These are phyloP conservation scores for Priceomyces fermenticarens DNA, from an alignment of 805 yeast species.

Conservation along the genomic window DNA sequence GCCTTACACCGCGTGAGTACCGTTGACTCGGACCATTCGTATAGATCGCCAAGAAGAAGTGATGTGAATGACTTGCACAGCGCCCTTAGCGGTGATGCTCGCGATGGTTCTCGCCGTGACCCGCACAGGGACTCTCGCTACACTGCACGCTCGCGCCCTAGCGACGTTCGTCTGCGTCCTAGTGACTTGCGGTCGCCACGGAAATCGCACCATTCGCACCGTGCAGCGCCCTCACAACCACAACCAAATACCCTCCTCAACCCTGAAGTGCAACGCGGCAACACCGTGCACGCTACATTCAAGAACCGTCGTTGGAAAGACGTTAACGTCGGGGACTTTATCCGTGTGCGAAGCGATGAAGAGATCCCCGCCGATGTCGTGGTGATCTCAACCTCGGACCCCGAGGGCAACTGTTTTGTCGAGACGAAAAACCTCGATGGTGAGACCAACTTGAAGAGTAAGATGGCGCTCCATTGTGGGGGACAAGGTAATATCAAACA, in stretches of 20 bases:
- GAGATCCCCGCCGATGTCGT: constrained; percentile 78
- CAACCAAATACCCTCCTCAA: constrained; percentile 20
- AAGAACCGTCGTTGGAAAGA: constrained; percentile 63
- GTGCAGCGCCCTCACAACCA: constrained; percentile 9
- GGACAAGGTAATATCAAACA: constrained; percentile 43
- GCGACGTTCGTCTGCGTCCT: neutral
- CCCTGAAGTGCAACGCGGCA: constrained; percentile 10
- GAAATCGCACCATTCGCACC: constrained; percentile 9
- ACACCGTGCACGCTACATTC: constrained; percentile 22
- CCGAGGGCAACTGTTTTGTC: constrained; percentile 68
- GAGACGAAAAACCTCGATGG: constrained; percentile 85
- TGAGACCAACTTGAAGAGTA: constrained; percentile 70
- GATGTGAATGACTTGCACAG: neutral
- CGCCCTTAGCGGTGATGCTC: too few relatives aligned
- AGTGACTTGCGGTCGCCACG: neutral
- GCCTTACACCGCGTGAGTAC: constrained; percentile 38
- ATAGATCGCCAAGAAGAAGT: constrained; percentile 2
- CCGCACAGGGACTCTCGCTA: constrained; percentile 1
- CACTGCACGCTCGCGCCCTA: neutral
- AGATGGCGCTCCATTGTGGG: constrained; percentile 54
- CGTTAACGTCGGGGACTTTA: constrained; percentile 68
- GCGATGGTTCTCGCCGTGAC: too few relatives aligned
- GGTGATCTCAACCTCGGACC: constrained; percentile 61
- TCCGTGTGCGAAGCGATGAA: constrained; percentile 68
- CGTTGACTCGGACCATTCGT: constrained; percentile 30